Percentiles rank a stretch among this genome's conserved stretches.
These are phyloP conservation scores for Leccinum laetum DNA, from an alignment of 1,284 basidiomycete genomes.

Conservation along the genomic window DNA sequence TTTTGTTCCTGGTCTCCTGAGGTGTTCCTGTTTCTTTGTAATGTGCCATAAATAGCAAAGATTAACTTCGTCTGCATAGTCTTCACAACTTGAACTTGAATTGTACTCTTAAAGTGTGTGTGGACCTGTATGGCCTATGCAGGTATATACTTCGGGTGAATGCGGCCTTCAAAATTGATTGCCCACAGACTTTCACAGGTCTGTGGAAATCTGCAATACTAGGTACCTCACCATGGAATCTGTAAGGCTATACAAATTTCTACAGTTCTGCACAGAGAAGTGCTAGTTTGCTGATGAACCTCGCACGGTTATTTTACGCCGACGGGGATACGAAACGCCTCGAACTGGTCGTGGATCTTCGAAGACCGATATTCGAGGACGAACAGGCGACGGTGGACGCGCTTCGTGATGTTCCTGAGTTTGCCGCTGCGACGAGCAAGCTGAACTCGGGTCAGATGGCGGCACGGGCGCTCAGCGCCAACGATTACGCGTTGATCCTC, in stretches of 20 bases:
- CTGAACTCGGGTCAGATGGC: conserved; percentile 78
- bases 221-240: not conserved
- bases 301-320: conserved; percentile 87
- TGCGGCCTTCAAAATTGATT: not conserved
- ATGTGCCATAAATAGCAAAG: no score
- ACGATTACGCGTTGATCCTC: conserved; percentile 90
- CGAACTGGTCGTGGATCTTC: conserved; percentile 82
- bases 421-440: conserved; percentile 22
- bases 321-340: conserved; percentile 66
- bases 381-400: conserved; percentile 26
- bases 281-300: conserved; percentile 45
- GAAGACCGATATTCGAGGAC: conserved; percentile 60
- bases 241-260: not conserved
- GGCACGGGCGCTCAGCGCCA: conserved; percentile 75
- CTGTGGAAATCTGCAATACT: not conserved
- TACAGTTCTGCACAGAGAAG: not conserved
- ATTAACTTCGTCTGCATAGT: no score
- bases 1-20: no score
- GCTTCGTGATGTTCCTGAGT: conserved; percentile 24
- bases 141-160: not conserved
- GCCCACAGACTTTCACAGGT: not conserved
- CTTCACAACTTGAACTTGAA: no score
- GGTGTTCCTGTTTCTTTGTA: no score
- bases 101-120: no score
- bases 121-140: not conserved